Evolutionary conservation across 805 yeast genomes (phyloP), one percentile per base, ranked within the genome.

Genomic region (Zygosaccharomyces bisporus): DNA sequence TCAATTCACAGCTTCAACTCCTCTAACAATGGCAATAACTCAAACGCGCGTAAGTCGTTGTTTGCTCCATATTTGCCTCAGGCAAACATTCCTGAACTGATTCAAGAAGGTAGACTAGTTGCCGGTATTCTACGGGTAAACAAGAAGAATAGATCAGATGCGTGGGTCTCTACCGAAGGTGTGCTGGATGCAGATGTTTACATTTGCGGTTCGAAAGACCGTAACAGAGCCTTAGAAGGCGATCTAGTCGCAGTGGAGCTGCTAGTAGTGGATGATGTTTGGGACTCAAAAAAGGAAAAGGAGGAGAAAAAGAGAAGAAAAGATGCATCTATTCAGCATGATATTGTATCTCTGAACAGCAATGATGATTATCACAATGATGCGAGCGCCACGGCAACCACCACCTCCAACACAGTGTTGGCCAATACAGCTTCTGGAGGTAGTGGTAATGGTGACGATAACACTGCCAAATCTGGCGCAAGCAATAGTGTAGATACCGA

Each of bases 41-140:
- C 68, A 47, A 70, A 72, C 32, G 69, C 68, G 9, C 73, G 93
- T 55, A 86, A 85, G 56, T 86, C 96, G 0, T 74, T 93, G 41
- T 93, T 93, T 70, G 95, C 97, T 12, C 99, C 99, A 4, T 93
- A 93, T 61, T 74, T 93, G 41, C 96, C 98, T 3, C 99, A 93
- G 61, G 83, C 89, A 3, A 81, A 95, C 2, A 78, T 93, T 38
- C 98, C 98, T 2, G 95, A 83, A 19, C 72, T 93, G 47, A 83
- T 93, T 35, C 78, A 80, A 51, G 96, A 91, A 51, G 98, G 98
- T 16, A 79, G 89, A 51, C 73, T 93, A 42, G 98, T 93, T 6
- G 83, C 95, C 3, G 99, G 99, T 56, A 84, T 83, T 20, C 72
- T 93, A 56, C 77, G 99, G 53, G 99, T 93, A 34, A 93, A 93